Evolutionary conservation across 371 early-diverging fungal genomes (phyloP), one percentile per base, ranked within the genome.

Genomic region (Mortierella sp.): DNA sequence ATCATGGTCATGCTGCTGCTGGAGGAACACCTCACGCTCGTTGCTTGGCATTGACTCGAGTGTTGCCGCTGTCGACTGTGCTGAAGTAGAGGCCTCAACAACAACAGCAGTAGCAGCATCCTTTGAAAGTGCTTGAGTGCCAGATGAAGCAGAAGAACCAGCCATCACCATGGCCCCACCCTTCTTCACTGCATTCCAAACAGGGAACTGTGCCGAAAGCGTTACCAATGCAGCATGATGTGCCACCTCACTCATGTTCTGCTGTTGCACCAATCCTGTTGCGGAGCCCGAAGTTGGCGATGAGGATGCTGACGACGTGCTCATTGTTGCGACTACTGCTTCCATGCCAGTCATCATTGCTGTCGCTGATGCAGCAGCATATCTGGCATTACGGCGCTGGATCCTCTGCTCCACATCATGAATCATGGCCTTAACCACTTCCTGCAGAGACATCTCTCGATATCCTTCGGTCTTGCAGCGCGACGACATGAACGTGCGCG

Each of bases 401-500:
- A 76, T 76, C 27, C 76, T 56, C n/a, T 64, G 50, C 24, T 76
- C 70, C 1, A 76, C 76, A 56, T 76, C 76, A 7, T 60, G 47
- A 56, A 76, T 76, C 76, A 76, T 76, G 32, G 60, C 47, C n/a
- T 50, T 46, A 26, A 76, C 64, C 28, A 76, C 76, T 43, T 76
- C 52, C 42, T 69, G 64, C 11, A 76, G 46, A 7, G 61, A 64
- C 76, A 76, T 64, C 23, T 69, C 65, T 7, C 65, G 64, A 39
- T 76, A 76, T 1, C 70, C 70, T 11, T 64, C 64, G 31, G 64
- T 69, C 53, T 70, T 69, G 55, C 76, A 76, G 2, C 76, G 59
- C 5, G 76, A 61, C 12, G 76, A 76, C 76, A 76, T 76, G 50
- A 76, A 76, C 21, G 76, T 76, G 7, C 76, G 23, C 4, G 76